Percentiles rank a stretch among this genome's conserved stretches.
Evolutionary conservation across 2,329 filamentous ascomycete species (phyloP).

Genomic region (Paecilomyces sp.): DNA sequence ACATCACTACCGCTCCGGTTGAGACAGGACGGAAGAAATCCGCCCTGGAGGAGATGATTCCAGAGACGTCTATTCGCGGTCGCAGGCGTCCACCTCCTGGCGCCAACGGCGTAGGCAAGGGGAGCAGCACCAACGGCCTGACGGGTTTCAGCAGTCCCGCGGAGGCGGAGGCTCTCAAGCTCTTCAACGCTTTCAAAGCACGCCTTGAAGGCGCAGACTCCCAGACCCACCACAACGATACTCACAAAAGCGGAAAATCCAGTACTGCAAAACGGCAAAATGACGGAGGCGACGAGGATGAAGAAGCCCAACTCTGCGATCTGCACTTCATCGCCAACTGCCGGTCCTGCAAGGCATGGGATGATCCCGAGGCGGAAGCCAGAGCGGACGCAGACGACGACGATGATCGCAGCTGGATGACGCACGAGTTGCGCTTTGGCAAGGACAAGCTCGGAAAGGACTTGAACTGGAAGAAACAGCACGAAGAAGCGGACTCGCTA

Average conservation of each 20-base stretch:
- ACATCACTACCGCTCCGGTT: conserved; percentile 21
- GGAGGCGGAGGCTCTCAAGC: conserved; percentile 59
- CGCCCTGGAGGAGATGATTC: conserved; percentile 42
- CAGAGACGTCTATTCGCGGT: conserved; percentile 39
- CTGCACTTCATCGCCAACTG: conserved; percentile 94
- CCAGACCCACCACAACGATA: conserved; percentile 14
- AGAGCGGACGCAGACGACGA: conserved; percentile 47
- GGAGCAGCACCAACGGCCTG: conserved; percentile 48
- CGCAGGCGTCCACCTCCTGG: conserved; percentile 37
- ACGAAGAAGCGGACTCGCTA: conserved; percentile 63
- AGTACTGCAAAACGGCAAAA: not conserved
- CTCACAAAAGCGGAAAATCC: conserved; percentile 7
- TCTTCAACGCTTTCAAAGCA: conserved; percentile 72
- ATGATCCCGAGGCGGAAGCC: conserved; percentile 43
- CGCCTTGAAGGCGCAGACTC: conserved; percentile 54
- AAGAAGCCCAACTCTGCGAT: conserved; percentile 75
- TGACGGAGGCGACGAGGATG: conserved; percentile 32
- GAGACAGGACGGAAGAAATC: conserved; percentile 36
- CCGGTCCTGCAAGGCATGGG: conserved; percentile 84
- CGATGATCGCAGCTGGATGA: conserved; percentile 67
- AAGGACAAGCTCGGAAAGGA: conserved; percentile 89
- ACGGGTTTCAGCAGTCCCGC: conserved; percentile 43
- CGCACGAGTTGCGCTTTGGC: conserved; percentile 74
- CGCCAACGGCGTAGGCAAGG: conserved; percentile 19
- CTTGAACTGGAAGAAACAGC: conserved; percentile 80